phyloP scores from a whole-genome alignment of 805 yeast genomes.

The Cyberlindnera subsufficiens region DNA sequence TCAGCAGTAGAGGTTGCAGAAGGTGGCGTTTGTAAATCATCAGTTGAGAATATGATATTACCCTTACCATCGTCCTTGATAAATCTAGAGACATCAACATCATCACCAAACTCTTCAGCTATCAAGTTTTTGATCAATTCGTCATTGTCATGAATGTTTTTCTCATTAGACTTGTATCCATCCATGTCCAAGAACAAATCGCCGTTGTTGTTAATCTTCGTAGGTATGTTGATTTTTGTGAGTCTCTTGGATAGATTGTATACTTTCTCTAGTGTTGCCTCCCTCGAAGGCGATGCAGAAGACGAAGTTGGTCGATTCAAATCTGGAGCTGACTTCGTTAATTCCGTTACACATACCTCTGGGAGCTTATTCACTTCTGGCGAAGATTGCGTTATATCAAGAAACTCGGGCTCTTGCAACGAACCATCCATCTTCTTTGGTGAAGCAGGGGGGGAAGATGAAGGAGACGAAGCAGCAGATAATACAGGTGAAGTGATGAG shows the following conservation, averaged over 20 bases:
- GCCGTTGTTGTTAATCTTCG: constrained; percentile 83
- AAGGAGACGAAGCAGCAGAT: constrained; percentile 17
- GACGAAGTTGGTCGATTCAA: not conserved
- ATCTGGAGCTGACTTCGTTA: not conserved
- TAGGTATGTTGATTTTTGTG: constrained; percentile 73
- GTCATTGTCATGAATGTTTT: constrained; percentile 72
- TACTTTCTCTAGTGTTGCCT: constrained; percentile 51
- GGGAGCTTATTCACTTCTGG: constrained; percentile 9
- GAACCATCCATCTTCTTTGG: constrained; percentile 10
- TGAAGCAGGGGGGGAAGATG: constrained; percentile 20
- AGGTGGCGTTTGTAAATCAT: constrained; percentile 11
- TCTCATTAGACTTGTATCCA: constrained; percentile 86
- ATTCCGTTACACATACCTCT: not conserved
- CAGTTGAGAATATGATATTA: constrained; percentile 45
- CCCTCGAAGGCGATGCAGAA: constrained; percentile 23
- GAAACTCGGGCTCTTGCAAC: constrained; percentile 42
- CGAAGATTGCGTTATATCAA: constrained; percentile 33
- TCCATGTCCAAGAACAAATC: constrained; percentile 89
- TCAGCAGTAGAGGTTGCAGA: constrained; percentile 2
- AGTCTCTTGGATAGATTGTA: constrained; percentile 58
- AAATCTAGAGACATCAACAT: constrained; percentile 38
- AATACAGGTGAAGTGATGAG: constrained; percentile 39
- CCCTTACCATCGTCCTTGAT: constrained; percentile 61
- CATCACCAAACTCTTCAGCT: constrained; percentile 65
- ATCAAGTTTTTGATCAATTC: constrained; percentile 66